These are phyloP conservation scores for Colletotrichum agaves DNA, from an alignment of 2,329 filamentous ascomycete species.

Conservation along the genomic window DNA sequence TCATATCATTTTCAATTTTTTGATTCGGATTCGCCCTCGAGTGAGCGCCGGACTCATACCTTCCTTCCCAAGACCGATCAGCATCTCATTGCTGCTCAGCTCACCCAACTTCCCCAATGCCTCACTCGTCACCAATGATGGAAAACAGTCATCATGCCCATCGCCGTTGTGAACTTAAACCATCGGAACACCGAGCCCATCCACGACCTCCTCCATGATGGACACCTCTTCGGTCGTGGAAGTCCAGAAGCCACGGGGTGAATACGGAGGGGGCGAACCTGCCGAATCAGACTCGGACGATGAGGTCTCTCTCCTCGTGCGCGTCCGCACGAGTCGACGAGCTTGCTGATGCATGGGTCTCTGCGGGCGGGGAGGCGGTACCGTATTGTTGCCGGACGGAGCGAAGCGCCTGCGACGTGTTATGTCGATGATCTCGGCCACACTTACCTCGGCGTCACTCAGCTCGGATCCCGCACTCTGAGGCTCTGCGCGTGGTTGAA, in stretches of 20 bases:
- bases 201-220: conserved; percentile 5
- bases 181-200: not conserved
- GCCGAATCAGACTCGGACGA: not conserved
- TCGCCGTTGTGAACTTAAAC: not conserved
- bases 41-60: no score
- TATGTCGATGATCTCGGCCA: not conserved
- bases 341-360: not conserved
- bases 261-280: conserved; percentile 1
- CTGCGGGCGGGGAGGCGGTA: not conserved
- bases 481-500: not conserved
- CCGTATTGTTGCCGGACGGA: not conserved
- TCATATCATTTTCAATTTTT: no score
- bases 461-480: not conserved
- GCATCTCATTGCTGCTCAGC: no score
- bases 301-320: not conserved
- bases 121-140: no score
- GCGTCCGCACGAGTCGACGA: not conserved
- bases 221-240: conserved; percentile 6
- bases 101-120: no score
- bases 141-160: no score
- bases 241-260: conserved; percentile 1
- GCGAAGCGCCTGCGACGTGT: not conserved
- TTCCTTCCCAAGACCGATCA: no score
- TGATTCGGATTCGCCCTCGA: no score
- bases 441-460: not conserved